phyloP scores from a whole-genome alignment of 208 protist species.

The Porcisia hertigi region DNA sequence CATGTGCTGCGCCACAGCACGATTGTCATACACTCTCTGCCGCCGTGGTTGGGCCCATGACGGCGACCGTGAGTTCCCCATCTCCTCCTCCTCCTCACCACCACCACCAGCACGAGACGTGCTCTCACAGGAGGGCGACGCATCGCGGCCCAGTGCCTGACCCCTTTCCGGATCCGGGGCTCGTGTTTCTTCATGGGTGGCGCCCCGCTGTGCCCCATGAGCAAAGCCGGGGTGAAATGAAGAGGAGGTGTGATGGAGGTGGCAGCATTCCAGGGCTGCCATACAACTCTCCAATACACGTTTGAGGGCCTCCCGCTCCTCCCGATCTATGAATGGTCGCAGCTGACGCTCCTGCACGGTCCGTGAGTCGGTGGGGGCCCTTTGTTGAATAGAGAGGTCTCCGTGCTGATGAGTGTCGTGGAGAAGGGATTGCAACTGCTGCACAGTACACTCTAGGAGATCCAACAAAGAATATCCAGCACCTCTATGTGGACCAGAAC shows the following conservation, averaged over 20 bases:
- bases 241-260: not conserved
- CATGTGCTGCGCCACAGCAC: not conserved
- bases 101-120: not conserved
- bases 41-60: not conserved
- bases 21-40: not conserved
- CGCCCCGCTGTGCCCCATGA: not conserved
- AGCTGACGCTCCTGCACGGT: not conserved
- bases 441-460: slow-evolving; percentile 5
- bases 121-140: not conserved
- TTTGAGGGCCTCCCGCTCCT: slow-evolving; percentile 17
- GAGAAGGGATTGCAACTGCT: slow-evolving; percentile 5
- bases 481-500: not conserved
- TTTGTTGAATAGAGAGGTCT: no score
- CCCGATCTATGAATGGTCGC: not conserved
- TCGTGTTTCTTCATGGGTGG: not conserved
- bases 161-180: not conserved
- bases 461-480: not conserved
- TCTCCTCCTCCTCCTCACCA: no score
- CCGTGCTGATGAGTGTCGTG: not conserved
- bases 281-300: slow-evolving; percentile 14
- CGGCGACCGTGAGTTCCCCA: not conserved
- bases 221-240: not conserved
- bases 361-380: not conserved
- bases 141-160: not conserved
- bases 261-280: slow-evolving; percentile 13